Evolutionary conservation across 2,329 filamentous ascomycete species (phyloP), one percentile per base, ranked within the genome.

Genomic region (Pyrenophora teres): DNA sequence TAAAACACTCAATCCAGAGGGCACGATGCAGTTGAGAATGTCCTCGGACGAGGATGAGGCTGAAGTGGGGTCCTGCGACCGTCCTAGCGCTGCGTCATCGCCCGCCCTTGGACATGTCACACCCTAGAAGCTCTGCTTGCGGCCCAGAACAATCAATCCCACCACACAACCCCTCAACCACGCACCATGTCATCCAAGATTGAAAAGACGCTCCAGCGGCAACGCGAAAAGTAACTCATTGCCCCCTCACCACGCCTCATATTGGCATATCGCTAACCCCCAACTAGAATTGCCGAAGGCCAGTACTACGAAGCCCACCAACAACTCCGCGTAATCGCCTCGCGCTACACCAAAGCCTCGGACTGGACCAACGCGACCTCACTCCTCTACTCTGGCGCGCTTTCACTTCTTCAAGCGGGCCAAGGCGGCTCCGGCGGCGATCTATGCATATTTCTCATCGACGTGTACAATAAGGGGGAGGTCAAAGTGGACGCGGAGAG

Each of bases 281-380:
- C 32, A 19, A 18, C 7, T 65, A 90, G 91, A 76, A 96, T 96
- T 75, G 81, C 85, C 62, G 91, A 95, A 75, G 93, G 92, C 68
- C 88, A 94, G 73, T 97, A 86, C 82, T 99, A 99, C 80, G 94
- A 99, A 83, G 94, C 94, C 52, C 93, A 97, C 78, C 94, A 99
- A 76, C 94, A 99, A 80, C 90, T 96, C 62, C 91, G 94, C 57
- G 92, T 97, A 47, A 93, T 97, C 63, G 92, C 92, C 55, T 88
- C 91, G 33, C 92, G 95, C 51, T 96, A 99, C 78, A 86, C 93
- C 74, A 97, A 97, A 79, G 83, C 88, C 37, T 80, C 84, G 56
- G 93, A 93, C 81, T 97, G 89, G 83, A 74, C 82, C 62, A 88
- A 91, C 10, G 94, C 95, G 40, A 87, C 92, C 71, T 90, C 96